Evolutionary conservation across 139 green algal species (phyloP), one percentile per base, ranked within the genome.

Genomic region (Volvox africanus): DNA sequence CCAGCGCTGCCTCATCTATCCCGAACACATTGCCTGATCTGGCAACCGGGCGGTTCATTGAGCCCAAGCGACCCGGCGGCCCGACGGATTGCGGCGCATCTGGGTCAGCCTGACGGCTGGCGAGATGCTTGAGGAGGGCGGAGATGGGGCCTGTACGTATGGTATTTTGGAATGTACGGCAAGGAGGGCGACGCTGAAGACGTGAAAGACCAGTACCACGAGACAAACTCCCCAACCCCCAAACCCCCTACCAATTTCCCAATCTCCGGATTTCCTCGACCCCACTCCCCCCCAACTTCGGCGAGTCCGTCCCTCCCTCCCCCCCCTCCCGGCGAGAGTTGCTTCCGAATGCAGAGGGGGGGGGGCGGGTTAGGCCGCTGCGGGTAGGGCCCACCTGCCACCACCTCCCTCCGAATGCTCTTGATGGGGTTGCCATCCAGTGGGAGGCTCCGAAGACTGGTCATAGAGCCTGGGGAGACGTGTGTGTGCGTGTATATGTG

Each of bases 341-440:
- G n/a, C n/a, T n/a, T n/a, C n/a, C n/a, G n/a, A n/a, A n/a, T n/a
- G n/a, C n/a, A n/a, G n/a, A n/a, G n/a, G n/a, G n/a, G n/a, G n/a
- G n/a, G n/a, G n/a, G n/a, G n/a, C n/a, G n/a, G n/a, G n/a, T n/a
- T n/a, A n/a, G n/a, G n/a, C n/a, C n/a, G n/a, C n/a, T n/a, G n/a
- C n/a, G n/a, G n/a, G n/a, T n/a, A n/a, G n/a, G n/a, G 35, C 37
- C 77, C 61, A 95, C 93, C 93, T 73, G 89, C 86, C 61, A 93
- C 87, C 28, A 96, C 65, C 71, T 94, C 91, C 26, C 91, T 50
- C n/a, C 94, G 92, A 0, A 96, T 93, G 61, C 50, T 79, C 55
- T 90, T 92, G 12, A 96, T 87, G 22, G 92, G 85, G 36, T 96
- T 96, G 86, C 94, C 94, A 26, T 95, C 91, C 62, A 96, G 89